Evolutionary conservation across 768 basidiomycete genomes (phyloP).

Genomic region (Panus rudis): DNA sequence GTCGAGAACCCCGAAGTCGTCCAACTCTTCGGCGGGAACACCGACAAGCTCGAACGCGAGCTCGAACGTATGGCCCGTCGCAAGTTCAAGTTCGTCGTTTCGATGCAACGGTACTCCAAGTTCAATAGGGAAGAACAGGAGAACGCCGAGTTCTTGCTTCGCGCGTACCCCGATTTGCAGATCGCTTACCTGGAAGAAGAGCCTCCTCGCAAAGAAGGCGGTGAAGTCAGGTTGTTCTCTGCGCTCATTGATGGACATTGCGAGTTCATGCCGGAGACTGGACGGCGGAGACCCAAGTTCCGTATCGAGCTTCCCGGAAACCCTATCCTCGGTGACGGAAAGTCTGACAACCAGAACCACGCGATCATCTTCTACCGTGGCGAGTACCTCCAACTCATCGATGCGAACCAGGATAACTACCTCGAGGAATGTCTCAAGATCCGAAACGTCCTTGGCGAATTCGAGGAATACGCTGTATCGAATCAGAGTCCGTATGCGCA

Average conservation of each 20-base stretch:
- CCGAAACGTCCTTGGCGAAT: constrained; percentile 94
- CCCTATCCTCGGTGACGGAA: constrained; percentile 97
- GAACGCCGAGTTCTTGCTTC: constrained; percentile 95
- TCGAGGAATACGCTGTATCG: constrained; percentile 86
- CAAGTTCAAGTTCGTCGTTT: constrained; percentile 99
- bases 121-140: constrained; percentile 99
- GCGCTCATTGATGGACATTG: constrained; percentile 97
- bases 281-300: constrained; percentile 91
- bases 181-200: constrained; percentile 99
- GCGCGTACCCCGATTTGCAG: constrained; percentile 97
- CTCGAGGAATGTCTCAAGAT: constrained; percentile 99
- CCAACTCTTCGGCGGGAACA: constrained; percentile 94
- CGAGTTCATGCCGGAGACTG: constrained; percentile 86
- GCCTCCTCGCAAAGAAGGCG: constrained; percentile 86
- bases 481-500: constrained; percentile 89
- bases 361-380: constrained; percentile 99
- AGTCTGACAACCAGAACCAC: constrained; percentile 99
- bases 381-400: constrained; percentile 98
- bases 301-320: constrained; percentile 97
- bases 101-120: constrained; percentile 99
- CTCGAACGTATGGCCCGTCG: constrained; percentile 95
- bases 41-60: constrained; percentile 92
- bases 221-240: constrained; percentile 92
- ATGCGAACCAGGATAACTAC: constrained; percentile 99
- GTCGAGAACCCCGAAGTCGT: constrained; percentile 99